Base-by-base conservation (phyloP, 441 rosid genomes). In the Pelargonium citronellum region DNA sequence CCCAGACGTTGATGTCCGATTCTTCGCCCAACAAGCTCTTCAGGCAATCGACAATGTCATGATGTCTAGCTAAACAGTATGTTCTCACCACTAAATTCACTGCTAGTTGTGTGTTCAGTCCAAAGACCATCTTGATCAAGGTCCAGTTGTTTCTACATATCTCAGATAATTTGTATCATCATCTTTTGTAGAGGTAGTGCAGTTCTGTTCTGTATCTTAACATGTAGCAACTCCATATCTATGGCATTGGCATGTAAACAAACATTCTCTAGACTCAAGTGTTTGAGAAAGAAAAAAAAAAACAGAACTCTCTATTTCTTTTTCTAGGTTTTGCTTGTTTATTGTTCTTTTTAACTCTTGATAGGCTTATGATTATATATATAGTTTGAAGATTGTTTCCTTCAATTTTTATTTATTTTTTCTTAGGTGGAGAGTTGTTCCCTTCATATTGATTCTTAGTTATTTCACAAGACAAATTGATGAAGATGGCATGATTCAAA, bases 1-100 rank as follows among this genome's bases (percentile, higher is more conserved):
- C 61, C 95, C 99, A 16, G 99, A 95, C 66, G 98, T 89, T 24
- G 96, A 90, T 77, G 99, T 90, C 53, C 80, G 99, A 4, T 95
- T 84, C 71, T 95, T 87, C 63, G 92, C 95, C 10, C 82, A 74
- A 67, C 88, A 87, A 88, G 99, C 97, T 16, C 78, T 95, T 17
- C 91, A 86, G 73, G 82, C 96, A 0, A 87, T 79, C 68, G 93
- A 88, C 63, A 86, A 83, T 55, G 86, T 86, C 67, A 88, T 89
- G 92, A 89, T 91, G 92, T 87, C 91, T 66, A 75, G 80, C 84
- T 87, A 88, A 24, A 71, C 58, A 51, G 47, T 7, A 9, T 8
- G 47, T 43, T 43, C 12, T 43, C 47, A 43, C 8, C 47, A 43
- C 47, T 7, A 43, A 43, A 43, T 43, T 43, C 47, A 43, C 11